Evolutionary conservation across 331 rosid genomes (phyloP), one percentile per base, ranked within the genome.

Genomic region (Quercus lobata): DNA sequence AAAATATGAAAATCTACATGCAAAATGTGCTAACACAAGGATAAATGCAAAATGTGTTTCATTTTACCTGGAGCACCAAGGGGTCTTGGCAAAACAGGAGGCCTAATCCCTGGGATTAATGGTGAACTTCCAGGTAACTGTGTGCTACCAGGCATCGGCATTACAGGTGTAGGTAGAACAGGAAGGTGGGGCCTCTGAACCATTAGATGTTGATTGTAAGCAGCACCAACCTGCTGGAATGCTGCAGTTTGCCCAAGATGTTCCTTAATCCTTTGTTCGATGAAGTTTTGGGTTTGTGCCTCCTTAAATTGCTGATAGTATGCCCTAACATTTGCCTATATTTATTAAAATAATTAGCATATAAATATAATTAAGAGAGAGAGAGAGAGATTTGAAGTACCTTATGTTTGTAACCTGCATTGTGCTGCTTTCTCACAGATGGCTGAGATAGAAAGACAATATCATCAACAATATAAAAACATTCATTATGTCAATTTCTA

Each of bases 221-320:
- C 97, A 4, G 87, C 97, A 30, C 98, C 98, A 80, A 91, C 97
- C 82, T 93, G 92, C 84, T 92, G 97, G 81, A 84, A 95, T 4
- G 93, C 98, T 5, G 97, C 94, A 77, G 97, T 78, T 86, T 96
- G 97, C 30, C 98, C 99, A 25, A 96, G 94, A 89, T 91, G 98
- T 75, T 96, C 98, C 83, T 96, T 96, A 86, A 96, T 91, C 90
- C 97, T 84, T 71, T 93, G 99, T 72, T 96, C 99, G 69, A 96
- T 88, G 81, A 93, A 89, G 83, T 90, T 96, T 79, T 93, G 99
- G 57, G 98, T 96, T 78, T 96, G 98, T 81, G 93, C 94, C 87
- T 96, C 97, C 91, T 93, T 98, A 80, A 93, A 96, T 83, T 96
- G 96, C 89, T 90, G 97, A 78, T 96, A 96, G 82, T 96, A 96